Base-by-base conservation (phyloP, 352 stramenopile species). In the Phytophthora litchii region DNA sequence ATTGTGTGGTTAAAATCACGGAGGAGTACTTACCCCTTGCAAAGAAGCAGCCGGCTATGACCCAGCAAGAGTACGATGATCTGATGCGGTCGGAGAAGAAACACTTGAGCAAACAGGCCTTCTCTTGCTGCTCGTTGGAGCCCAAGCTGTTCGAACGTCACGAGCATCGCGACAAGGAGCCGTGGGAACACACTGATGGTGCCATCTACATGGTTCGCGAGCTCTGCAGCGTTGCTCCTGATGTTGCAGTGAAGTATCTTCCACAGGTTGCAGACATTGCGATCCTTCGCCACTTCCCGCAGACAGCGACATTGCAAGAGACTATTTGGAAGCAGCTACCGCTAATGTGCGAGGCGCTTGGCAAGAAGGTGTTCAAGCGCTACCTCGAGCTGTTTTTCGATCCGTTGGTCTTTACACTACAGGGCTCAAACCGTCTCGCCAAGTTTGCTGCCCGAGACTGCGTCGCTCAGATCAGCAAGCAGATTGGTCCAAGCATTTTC, bases 161-260 rank as follows among this genome's bases (percentile, higher is more conserved):
- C 36, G 80, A 87, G 21, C 64, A 92, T 58, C 97, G 91, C 62
- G 78, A 89, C 16, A 83, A 97, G 41, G 78, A 95, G 65, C 90
- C 89, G 5, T 99, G 96, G 96, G 95, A 99, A 65, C 87, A 96
- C 63, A 94, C 91, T 9, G 96, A 99, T 54, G 96, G 96, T 17
- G 97, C 91, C 10, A 86, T 99, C 47, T 99, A 99, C 68, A 78
- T 99, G 59, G 78, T 98, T 25, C 86, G 94, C 11, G 95, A 99
- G 65, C 76, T 98, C 14, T 97, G 86, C 31, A 40, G 35, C 14
- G 78, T 91, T 3, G 74, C 78, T 2, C 82, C 83, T 4, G 75
- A 88, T 1, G 27, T 80, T 3, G 84, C 70, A 4, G 65, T 91
- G 13, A 64, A 54, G 19, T 73, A 76, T 36, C 74, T 94, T 5